A percentile compares a stretch with the other conserved stretches of the same genome.
These are phyloP conservation scores for Diaporthe nobilis DNA, from an alignment of 2,329 filamentous ascomycete species.

Conservation along the genomic window DNA sequence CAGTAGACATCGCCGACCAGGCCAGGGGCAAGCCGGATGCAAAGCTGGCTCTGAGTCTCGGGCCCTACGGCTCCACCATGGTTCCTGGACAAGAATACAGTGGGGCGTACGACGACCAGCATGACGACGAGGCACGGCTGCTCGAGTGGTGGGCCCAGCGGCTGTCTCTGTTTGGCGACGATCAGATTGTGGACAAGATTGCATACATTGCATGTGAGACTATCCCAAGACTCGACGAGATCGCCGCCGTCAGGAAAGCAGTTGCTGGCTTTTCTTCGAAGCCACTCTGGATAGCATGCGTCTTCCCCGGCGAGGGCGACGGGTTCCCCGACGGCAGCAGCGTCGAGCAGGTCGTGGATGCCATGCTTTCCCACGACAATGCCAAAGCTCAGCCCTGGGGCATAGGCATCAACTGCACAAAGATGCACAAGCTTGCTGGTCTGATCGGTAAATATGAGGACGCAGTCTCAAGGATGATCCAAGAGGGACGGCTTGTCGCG, in stretches of 20 bases:
- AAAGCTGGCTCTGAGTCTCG: slow-evolving; percentile 70
- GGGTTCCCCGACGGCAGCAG: slow-evolving; percentile 69
- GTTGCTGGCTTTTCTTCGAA: slow-evolving; percentile 47
- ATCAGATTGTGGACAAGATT: slow-evolving; percentile 57
- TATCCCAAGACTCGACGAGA: slow-evolving; percentile 73
- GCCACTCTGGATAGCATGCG: slow-evolving; percentile 73
- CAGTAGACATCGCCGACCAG: slow-evolving; percentile 58
- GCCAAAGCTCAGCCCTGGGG: slow-evolving; percentile 65
- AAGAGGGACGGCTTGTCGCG: slow-evolving; percentile 49
- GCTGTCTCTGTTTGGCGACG: slow-evolving; percentile 64
- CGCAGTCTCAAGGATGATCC: slow-evolving; percentile 56
- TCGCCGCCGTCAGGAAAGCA: slow-evolving; percentile 68
- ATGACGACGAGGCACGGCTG: slow-evolving; percentile 60
- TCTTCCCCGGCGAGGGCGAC: slow-evolving; percentile 70
- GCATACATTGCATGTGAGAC: slow-evolving; percentile 76
- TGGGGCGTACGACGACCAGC: slow-evolving; percentile 69
- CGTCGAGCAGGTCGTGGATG: slow-evolving; percentile 57
- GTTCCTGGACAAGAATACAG: slow-evolving; percentile 76
- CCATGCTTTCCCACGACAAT: slow-evolving; percentile 52
- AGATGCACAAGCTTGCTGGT: slow-evolving; percentile 71
- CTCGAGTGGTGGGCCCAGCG: slow-evolving; percentile 70
- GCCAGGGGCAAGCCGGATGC: slow-evolving; percentile 49
- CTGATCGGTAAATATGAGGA: slow-evolving; percentile 70
- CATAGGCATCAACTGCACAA: slow-evolving; percentile 79
- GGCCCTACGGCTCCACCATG: slow-evolving; percentile 78